phyloP scores from a whole-genome alignment of 805 yeast species.

The Diddensiella caesifluorescens region DNA sequence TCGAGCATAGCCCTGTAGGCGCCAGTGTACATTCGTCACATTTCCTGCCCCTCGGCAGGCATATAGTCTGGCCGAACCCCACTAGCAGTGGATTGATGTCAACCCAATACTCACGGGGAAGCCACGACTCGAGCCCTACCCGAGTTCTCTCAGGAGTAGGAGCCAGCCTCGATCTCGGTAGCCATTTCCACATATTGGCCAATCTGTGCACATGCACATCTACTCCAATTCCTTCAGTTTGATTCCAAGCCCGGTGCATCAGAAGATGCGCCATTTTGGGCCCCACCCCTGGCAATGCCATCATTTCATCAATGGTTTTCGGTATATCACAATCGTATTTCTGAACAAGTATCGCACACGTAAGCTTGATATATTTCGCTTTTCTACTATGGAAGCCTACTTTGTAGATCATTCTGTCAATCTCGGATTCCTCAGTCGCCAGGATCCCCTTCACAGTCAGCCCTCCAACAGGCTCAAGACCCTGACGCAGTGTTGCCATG shows the following conservation, averaged over 20 bases:
- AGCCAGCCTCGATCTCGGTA: conserved; percentile 33
- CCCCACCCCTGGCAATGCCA: conserved; percentile 83
- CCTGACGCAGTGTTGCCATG: conserved; percentile 52
- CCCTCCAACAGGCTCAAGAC: conserved; percentile 41
- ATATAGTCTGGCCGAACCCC: conserved; percentile 89
- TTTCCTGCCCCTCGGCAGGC: conserved; percentile 59
- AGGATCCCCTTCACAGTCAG: conserved; percentile 29
- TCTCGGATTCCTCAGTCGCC: conserved; percentile 39
- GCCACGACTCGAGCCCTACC: conserved; percentile 61
- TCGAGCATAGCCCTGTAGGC: conserved; percentile 45
- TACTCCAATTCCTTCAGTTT: conserved; percentile 80
- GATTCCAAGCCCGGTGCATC: conserved; percentile 75
- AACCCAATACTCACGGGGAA: conserved; percentile 69
- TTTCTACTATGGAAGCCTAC: conserved; percentile 88
- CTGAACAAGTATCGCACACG: conserved; percentile 49
- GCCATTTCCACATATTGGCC: conserved; percentile 80
- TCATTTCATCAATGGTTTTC: conserved; percentile 55
- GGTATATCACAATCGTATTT: conserved; percentile 69
- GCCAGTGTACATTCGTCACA: conserved; percentile 68
- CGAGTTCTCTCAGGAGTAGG: conserved; percentile 76
- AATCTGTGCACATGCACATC: conserved; percentile 86
- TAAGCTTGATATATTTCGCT: conserved; percentile 59
- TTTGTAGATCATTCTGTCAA: conserved; percentile 63
- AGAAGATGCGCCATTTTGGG: conserved; percentile 90
- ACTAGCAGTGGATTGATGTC: conserved; percentile 83